Base-by-base conservation (phyloP, 441 rosid species). In the Brassica hybrid region DNA sequence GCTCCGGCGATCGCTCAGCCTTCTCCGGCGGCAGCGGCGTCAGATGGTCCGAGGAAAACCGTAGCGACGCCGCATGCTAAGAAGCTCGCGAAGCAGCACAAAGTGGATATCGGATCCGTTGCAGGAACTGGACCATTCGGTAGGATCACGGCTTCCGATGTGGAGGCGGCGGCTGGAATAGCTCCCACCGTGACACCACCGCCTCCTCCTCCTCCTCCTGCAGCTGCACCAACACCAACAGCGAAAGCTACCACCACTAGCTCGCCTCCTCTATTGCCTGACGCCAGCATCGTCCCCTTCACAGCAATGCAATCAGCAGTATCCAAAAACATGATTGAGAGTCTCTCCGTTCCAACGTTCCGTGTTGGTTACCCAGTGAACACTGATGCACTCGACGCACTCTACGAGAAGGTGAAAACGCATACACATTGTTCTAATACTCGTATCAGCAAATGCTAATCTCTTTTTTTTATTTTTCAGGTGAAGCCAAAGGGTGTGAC, bases 401-500 rank as follows among this genome's bases (percentile, higher is more conserved):
- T 96, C 1, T 94, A 96, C 71, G 87, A 81, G 85, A 96, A 88
- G 96, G 97, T 90, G 27, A 4, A 71, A 23, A 54, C 23, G 21
- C 18, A 18, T 19, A 19, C 6, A 19, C 27, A 76, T 16, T 58
- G 32, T 74, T 60, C 3, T 71, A 52, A 23, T n/a, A 25, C 13
- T 57, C 67, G 68, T 18, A 57, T 66, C 45, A 52, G 34, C 19
- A 12, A 18, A 57, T 57, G 25, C 4, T 57, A 57, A 27, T 57
- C 61, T 57, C 6, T 19, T 57, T 57, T 57, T 18, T 8, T 1
- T n/a, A n/a, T 18, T 57, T 18, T 57, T 18, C 82, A 93, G 98
- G 93, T 96, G 82, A 93, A 96, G 84, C 90, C 94, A 56, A 93
- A 91, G 85, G 99, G 99, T 67, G 99, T 92, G 43, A 92, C 99